Base-by-base conservation (phyloP, 2,329 filamentous ascomycete species). In the Clarireedia hainanense region DNA sequence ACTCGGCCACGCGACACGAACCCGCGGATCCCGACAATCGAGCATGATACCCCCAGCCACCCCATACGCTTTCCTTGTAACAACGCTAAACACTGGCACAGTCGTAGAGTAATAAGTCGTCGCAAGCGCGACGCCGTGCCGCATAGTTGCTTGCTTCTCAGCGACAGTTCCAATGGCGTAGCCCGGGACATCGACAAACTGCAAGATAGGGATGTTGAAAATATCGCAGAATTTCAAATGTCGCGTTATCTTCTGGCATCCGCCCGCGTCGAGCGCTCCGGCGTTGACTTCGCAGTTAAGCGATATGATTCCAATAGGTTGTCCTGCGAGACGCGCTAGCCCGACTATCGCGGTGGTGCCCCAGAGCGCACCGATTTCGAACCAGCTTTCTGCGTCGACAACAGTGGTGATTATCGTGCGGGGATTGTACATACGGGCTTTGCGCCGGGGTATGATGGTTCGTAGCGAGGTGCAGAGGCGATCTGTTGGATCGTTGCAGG, bases 11-110 rank as follows among this genome's bases (percentile, higher is more conserved):
- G 80, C 80, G 12, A 85, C 75, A 47, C 81, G 75, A 73, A 80
- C 78, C 30, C 78, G 72, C 0, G 83, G 82, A 55, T 85, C 79
- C 15, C 83, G 75, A 52, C 76, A 80, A 46, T 83, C 81, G 0
- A 84, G 70, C 81, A 86, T 86, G 15, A 85, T 71, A 0, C 80
- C 82, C 0, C 83, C 83, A 1, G 83, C 83, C 1, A 86, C 82
- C 4, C 83, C 83, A 61, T 81, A 85, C 1, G 76, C 79, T 48
- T 80, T 76, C 5, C 83, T 73, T 1, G 80, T 79, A 4, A 86
- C 74, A n/a, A 86, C 79, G 55, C 73, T 80, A 70, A 85, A 85
- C 3, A 86, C 75, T 0, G 83, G 80, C 53, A 77, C 79, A 0
- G 81, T 85, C 0, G 81, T 85, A 23, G 77, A 77, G 65, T 79